A percentile compares a stretch with the other conserved stretches of the same genome.
phyloP scores from a whole-genome alignment of 352 stramenopile genomes.

The Ochromonadaceae sp. region DNA sequence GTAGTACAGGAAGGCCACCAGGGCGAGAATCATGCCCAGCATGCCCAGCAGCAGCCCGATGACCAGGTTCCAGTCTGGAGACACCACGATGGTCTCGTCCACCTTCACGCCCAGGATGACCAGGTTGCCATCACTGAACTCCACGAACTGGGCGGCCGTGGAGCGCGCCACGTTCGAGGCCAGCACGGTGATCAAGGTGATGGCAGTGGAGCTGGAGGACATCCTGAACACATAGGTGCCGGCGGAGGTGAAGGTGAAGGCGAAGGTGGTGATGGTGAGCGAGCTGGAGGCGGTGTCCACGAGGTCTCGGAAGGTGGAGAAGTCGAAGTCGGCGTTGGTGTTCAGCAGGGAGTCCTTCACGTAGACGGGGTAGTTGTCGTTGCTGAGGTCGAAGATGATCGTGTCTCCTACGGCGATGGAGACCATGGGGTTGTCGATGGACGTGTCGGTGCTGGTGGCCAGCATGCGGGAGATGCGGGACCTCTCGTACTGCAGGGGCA shows the following conservation, averaged over 20 bases:
- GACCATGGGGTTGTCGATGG: constrained; percentile 61
- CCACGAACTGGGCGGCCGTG: constrained; percentile 56
- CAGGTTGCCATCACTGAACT: constrained; percentile 60
- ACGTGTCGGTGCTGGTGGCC: neutral
- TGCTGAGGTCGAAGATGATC: constrained; percentile 67
- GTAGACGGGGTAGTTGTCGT: constrained; percentile 67
- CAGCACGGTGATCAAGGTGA: constrained; percentile 67
- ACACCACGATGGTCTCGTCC: constrained; percentile 56
- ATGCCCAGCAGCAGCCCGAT: constrained; percentile 50
- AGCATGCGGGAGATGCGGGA: neutral
- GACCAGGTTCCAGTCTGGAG: constrained; percentile 66
- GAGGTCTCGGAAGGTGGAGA: constrained; percentile 55
- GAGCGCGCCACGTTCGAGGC: constrained; percentile 38
- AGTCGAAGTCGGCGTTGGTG: constrained; percentile 75
- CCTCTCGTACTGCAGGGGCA: too few species aligned
- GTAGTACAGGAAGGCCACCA: constrained; percentile 33
- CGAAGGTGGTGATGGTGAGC: constrained; percentile 53
- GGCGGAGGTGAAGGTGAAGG: constrained; percentile 57
- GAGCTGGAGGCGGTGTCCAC: constrained; percentile 40
- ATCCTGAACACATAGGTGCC: constrained; percentile 71
- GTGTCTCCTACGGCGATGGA: constrained; percentile 56
- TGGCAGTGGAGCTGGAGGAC: constrained; percentile 44
- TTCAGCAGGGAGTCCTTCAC: constrained; percentile 84
- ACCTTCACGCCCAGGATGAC: constrained; percentile 54
- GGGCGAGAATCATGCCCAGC: constrained; percentile 45